Evolutionary conservation across 192 early-diverging fungal genomes (phyloP), one percentile per base, ranked within the genome.

Genomic region (Coemansia nantahalensis): DNA sequence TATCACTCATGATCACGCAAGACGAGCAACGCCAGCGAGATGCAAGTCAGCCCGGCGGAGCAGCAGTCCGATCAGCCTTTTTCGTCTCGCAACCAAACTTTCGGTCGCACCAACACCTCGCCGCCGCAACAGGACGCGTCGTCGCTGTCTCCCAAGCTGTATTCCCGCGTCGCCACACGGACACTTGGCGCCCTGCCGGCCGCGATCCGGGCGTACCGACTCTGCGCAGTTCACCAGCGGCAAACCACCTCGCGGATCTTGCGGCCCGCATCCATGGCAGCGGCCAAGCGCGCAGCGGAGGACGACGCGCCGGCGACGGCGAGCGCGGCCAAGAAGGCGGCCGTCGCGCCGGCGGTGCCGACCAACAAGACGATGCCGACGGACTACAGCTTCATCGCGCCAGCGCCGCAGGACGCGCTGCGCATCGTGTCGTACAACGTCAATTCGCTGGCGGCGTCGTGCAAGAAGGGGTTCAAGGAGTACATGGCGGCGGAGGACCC

Each of bases 401-500:
- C 64, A 10, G 65, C 75, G 16, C 82, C 80, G 0, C 48, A 58
- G 7, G 83, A 71, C 17, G 68, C 77, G 23, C 46, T 79, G 51
- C 87, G 85, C 48, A 54, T 94, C 39, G 84, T 83, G 13, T 82
- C 88, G 16, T 94, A 76, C 69, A 94, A 93, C 56, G 86, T 94
- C 42, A 84, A 81, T 46, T 80, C 85, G n/a, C 56, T 92, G 19
- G 77, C 74, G 12, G 79, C 90, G 0, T 67, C 85, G 8, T 51
- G 89, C 43, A 90, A 92, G 48, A 94, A 94, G 79, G 87, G 86
- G 0, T 89, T 85, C 51, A 84, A 81, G 36, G 72, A 63, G 16
- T 92, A 90, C 47, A 61, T 90, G 24, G 71, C 59, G n/a, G 85
- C 84, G 1, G 88, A 92, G 63, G 70, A 90, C 43, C 82, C 93